Evolutionary conservation across 1,284 basidiomycete genomes (phyloP).

Genomic region (Melampsora americana): DNA sequence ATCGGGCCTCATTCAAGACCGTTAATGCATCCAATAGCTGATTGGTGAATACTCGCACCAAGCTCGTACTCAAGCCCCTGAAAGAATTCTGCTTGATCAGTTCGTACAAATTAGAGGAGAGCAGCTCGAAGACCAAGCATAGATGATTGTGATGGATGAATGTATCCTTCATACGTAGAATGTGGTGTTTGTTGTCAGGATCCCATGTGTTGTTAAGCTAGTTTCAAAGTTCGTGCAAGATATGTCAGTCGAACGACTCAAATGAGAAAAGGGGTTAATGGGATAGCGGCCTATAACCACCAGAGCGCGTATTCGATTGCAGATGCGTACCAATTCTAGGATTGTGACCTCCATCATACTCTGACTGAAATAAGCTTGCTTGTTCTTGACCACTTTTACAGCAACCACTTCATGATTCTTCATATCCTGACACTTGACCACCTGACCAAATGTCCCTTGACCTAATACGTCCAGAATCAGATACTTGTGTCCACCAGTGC

Average conservation of each 20-base stretch:
- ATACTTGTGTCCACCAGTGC: conserved; percentile 63
- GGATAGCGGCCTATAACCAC: background rate
- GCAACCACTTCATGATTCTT: conserved; percentile 97
- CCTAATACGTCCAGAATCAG: conserved; percentile 96
- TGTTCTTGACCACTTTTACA: conserved; percentile 99
- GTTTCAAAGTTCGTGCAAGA: conserved; percentile 29
- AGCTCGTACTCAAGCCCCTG: conserved; percentile 89
- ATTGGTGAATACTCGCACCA: conserved; percentile 96
- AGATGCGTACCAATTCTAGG: conserved; percentile 73
- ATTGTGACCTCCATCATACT: conserved; percentile 99
- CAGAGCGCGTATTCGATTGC: background rate
- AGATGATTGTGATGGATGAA: conserved; percentile 96
- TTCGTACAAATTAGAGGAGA: conserved; percentile 97
- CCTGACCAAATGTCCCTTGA: conserved; percentile 97
- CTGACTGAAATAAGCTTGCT: conserved; percentile 98
- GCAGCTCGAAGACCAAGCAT: conserved; percentile 94
- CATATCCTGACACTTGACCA: conserved; percentile 99
- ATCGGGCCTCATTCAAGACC: conserved; percentile 85
- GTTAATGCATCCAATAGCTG: conserved; percentile 89
- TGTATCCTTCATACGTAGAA: conserved; percentile 86
- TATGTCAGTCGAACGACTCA: background rate
- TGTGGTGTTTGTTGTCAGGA: conserved; percentile 92
- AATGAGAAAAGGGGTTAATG: background rate
- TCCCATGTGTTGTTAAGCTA: conserved; percentile 89
- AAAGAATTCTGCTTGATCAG: conserved; percentile 99